These are phyloP conservation scores for Psidium friedrichsthalianum DNA, from an alignment of 345 rosid genomes.

Conservation along the genomic window DNA sequence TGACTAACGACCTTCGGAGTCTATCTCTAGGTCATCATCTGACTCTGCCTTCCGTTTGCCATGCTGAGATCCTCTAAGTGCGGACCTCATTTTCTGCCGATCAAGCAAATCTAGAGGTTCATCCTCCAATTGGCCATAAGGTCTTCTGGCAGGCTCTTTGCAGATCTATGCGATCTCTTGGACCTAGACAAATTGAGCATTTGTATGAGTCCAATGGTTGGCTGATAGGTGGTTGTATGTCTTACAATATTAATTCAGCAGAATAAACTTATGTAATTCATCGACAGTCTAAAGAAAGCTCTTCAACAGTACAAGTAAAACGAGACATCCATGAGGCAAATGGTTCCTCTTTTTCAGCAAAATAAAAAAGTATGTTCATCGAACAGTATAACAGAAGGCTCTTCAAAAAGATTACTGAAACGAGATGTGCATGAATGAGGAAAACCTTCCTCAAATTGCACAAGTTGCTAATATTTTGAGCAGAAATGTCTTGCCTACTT, in stretches of 20 bases:
- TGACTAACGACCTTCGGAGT: slow-evolving; percentile 69
- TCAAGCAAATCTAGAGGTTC: slow-evolving; percentile 94
- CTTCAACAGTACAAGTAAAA: background rate
- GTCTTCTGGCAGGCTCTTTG: slow-evolving; percentile 68
- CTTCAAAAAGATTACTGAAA: background rate
- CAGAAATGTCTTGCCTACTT: background rate
- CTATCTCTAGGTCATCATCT: slow-evolving; percentile 77
- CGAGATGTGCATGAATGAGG: background rate
- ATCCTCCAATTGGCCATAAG: slow-evolving; percentile 47
- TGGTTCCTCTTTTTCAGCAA: background rate
- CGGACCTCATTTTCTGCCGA: slow-evolving; percentile 56
- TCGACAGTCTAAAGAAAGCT: background rate
- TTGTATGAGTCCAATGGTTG: background rate
- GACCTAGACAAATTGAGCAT: slow-evolving; percentile 21
- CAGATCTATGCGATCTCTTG: slow-evolving; percentile 35
- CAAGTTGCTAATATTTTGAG: background rate
- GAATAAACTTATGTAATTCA: background rate
- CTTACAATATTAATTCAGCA: too few relatives aligned
- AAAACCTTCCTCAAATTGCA: background rate
- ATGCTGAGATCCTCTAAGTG: slow-evolving; percentile 50
- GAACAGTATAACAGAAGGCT: background rate
- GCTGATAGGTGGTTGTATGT: background rate
- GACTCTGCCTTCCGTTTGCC: slow-evolving; percentile 56
- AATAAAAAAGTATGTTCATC: background rate
- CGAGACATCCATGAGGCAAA: background rate